These are phyloP conservation scores for Suillus subaureus DNA, from an alignment of 768 basidiomycete genomes.

Conservation along the genomic window DNA sequence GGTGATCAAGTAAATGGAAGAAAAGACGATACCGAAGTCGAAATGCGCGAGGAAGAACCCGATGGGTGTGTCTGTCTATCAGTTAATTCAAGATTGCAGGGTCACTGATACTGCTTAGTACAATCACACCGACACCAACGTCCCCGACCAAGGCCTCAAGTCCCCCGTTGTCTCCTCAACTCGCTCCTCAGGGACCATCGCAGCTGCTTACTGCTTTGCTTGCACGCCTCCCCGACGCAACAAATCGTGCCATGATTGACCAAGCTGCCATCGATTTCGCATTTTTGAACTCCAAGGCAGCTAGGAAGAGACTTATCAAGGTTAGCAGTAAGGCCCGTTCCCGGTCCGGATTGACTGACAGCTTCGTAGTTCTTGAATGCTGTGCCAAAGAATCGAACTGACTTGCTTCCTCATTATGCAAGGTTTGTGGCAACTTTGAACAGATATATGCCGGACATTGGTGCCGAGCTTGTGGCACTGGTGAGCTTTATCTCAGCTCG, in stretches of 20 bases:
- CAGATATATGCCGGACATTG: conserved; percentile 93
- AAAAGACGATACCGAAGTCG: conserved; percentile 12
- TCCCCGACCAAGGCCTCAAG: conserved; percentile 60
- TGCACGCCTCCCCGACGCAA: conserved; percentile 91
- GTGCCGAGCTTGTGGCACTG: conserved; percentile 74
- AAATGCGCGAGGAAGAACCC: conserved; percentile 30
- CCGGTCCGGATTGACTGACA: background rate
- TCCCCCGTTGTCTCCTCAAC: conserved; percentile 65
- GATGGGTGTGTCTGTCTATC: conserved; percentile 28
- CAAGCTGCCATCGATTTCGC: conserved; percentile 96
- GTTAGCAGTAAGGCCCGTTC: conserved; percentile 39
- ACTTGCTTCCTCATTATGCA: conserved; percentile 92
- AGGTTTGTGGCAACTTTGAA: conserved; percentile 86
- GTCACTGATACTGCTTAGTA: conserved; percentile 32
- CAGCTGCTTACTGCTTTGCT: conserved; percentile 91
- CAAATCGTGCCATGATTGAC: conserved; percentile 86
- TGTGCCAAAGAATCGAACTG: conserved; percentile 85
- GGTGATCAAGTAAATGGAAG: conserved; percentile 29
- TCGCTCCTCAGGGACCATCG: conserved; percentile 88
- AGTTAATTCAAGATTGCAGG: background rate
- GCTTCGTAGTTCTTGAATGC: conserved; percentile 69
- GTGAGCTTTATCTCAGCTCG: conserved; percentile 48
- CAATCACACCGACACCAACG: conserved; percentile 65
- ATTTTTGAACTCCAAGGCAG: conserved; percentile 95
- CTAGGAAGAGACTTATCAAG: conserved; percentile 87